These are phyloP conservation scores for Hypoxylon fuscum DNA, from an alignment of 495 filamentous ascomycete species.

Conservation along the genomic window DNA sequence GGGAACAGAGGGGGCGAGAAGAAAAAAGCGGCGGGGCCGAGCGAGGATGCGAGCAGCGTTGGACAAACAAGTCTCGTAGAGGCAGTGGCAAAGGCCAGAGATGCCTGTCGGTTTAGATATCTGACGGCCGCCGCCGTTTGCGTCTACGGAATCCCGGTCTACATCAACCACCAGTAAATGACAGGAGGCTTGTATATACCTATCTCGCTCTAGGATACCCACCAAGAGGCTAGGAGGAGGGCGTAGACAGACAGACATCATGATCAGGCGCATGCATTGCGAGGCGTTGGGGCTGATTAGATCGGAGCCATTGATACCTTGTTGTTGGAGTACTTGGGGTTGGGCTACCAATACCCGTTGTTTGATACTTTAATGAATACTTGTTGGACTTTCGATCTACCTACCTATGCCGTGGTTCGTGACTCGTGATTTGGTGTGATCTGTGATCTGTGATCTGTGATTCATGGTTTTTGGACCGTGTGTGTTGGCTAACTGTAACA, in stretches of 20 bases:
- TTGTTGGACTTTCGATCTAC: background rate
- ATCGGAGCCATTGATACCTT: background rate
- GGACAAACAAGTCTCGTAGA: constrained; percentile 67
- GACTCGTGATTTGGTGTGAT: background rate
- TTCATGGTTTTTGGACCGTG: background rate
- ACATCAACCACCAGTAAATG: constrained; percentile 58
- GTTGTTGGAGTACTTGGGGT: background rate
- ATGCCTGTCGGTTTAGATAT: constrained; percentile 83
- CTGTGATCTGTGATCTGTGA: background rate
- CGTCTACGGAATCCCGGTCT: constrained; percentile 95
- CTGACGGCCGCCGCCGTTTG: constrained; percentile 92
- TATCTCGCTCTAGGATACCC: too few species aligned
- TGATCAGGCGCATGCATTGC: constrained; percentile 5
- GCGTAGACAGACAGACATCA: background rate
- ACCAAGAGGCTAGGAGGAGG: too few species aligned
- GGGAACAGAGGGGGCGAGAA: constrained; percentile 21
- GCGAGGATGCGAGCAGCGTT: constrained; percentile 8
- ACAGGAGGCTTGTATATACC: too few species aligned
- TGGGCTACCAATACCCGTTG: too few species aligned
- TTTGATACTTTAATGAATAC: background rate
- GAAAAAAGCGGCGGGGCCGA: constrained; percentile 2
- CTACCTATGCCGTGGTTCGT: background rate
- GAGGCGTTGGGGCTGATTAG: constrained; percentile 12
- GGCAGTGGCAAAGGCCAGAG: constrained; percentile 77
- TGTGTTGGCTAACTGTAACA: background rate